phyloP scores from a whole-genome alignment of 106 monocot genomes.

The Hemerocallis citrina region DNA sequence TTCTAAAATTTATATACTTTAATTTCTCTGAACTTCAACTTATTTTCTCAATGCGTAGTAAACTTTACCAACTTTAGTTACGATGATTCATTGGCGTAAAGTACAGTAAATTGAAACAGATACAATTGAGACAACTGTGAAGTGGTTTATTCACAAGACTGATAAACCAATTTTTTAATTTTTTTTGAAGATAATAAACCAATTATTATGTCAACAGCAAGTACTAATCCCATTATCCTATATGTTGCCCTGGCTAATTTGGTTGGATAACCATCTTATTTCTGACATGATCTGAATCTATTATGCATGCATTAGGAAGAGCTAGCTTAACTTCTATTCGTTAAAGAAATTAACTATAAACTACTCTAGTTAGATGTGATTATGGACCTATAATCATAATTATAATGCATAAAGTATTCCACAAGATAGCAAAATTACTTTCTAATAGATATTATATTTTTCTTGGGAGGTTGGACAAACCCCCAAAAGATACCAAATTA shows the following conservation, averaged over 20 bases:
- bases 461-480: neutral
- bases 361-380: neutral
- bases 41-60: too few species aligned
- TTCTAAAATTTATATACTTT: too few species aligned
- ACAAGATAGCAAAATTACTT: conserved; percentile 8
- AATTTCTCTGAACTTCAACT: too few species aligned
- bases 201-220: neutral
- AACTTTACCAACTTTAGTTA: too few species aligned
- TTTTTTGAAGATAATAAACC: too few species aligned
- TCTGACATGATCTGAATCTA: neutral
- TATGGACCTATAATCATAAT: conserved; percentile 5
- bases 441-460: neutral
- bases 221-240: conserved; percentile 1
- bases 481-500: neutral
- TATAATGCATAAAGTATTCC: conserved; percentile 2
- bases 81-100: too few species aligned
- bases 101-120: too few species aligned
- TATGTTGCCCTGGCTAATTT: neutral
- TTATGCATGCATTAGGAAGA: conserved; percentile 3
- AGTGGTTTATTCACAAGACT: too few species aligned
- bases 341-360: conserved; percentile 1
- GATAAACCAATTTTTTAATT: too few species aligned
- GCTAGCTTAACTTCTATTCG: conserved; percentile 1
- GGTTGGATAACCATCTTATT: conserved; percentile 2
- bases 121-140: too few species aligned